Evolutionary conservation across 192 early-diverging fungal genomes (phyloP).

Genomic region (Allomyces arbusculus): DNA sequence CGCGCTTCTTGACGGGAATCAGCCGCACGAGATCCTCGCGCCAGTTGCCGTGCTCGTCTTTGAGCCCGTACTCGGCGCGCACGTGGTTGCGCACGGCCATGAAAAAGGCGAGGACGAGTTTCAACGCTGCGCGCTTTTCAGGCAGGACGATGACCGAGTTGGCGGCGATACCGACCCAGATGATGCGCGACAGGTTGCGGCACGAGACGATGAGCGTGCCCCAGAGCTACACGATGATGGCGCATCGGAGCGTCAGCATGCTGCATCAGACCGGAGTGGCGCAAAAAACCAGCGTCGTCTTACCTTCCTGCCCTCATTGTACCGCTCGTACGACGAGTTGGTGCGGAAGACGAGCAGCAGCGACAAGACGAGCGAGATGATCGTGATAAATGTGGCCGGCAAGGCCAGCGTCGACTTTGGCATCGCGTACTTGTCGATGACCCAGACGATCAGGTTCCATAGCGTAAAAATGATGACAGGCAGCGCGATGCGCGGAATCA

Average conservation of each 20-base stretch:
- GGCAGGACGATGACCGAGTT: background rate
- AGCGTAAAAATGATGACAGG: background rate
- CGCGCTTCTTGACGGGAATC: constrained; percentile 3
- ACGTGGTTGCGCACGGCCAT: constrained; percentile 26
- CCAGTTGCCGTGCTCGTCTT: constrained; percentile 14
- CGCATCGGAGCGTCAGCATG: too few species aligned
- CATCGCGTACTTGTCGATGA: background rate
- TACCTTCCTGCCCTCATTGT: background rate
- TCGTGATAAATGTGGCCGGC: background rate
- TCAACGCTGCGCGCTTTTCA: constrained; percentile 19
- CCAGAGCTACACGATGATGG: constrained; percentile 9
- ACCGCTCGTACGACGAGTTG: background rate
- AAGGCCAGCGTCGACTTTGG: background rate
- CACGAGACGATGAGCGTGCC: constrained; percentile 15
- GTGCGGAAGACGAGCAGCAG: background rate
- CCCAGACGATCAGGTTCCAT: background rate
- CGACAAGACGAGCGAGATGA: background rate
- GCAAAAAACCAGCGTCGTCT: background rate
- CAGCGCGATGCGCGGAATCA: background rate
- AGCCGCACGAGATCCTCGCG: constrained; percentile 24
- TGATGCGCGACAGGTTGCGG: constrained; percentile 23
- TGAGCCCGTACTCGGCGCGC: constrained; percentile 4
- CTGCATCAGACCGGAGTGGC: too few species aligned
- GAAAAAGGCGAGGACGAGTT: constrained; percentile 25
- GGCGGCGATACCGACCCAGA: constrained; percentile 14